These are phyloP conservation scores for Mycosphaerella sp. DNA, from an alignment of 2,329 filamentous ascomycete species.

Conservation along the genomic window DNA sequence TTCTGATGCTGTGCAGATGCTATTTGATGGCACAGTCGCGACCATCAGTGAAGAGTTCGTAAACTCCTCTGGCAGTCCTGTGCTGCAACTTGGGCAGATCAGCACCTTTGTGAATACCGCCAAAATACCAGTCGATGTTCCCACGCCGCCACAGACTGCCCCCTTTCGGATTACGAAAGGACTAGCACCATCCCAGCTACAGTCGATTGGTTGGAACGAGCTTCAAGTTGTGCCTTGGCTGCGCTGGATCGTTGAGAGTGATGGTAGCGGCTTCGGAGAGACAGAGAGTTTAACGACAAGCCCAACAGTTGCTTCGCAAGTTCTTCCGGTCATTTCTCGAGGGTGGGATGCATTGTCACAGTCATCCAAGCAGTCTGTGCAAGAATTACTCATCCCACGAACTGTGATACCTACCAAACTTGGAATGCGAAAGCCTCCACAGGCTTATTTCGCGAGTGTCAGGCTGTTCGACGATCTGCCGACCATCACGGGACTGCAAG, in stretches of 20 bases:
- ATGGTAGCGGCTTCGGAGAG: constrained; percentile 52
- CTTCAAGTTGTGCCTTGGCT: constrained; percentile 83
- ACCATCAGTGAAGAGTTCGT: constrained; percentile 50
- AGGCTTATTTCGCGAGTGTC: constrained; percentile 90
- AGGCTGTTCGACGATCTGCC: constrained; percentile 93
- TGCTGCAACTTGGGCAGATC: constrained; percentile 72
- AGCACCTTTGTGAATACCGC: constrained; percentile 67
- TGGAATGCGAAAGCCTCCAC: constrained; percentile 77
- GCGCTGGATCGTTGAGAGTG: constrained; percentile 66
- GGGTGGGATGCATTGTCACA: constrained; percentile 76
- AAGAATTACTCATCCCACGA: constrained; percentile 57
- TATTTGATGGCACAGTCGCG: constrained; percentile 76
- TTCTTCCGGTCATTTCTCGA: constrained; percentile 76
- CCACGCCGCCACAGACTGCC: constrained; percentile 73
- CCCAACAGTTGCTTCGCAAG: constrained; percentile 65
- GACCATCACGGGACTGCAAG: constrained; percentile 65
- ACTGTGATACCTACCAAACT: constrained; percentile 82
- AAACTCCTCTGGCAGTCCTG: constrained; percentile 53
- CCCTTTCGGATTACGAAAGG: constrained; percentile 74
- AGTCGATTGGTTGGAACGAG: constrained; percentile 78
- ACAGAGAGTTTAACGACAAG: constrained; percentile 66
- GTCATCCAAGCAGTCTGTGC: constrained; percentile 58
- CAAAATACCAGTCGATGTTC: constrained; percentile 73
- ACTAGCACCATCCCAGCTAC: constrained; percentile 61
- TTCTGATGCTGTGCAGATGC: constrained; percentile 54